phyloP scores from a whole-genome alignment of 805 yeast genomes.

The Kluyveromyces wickerhamii region DNA sequence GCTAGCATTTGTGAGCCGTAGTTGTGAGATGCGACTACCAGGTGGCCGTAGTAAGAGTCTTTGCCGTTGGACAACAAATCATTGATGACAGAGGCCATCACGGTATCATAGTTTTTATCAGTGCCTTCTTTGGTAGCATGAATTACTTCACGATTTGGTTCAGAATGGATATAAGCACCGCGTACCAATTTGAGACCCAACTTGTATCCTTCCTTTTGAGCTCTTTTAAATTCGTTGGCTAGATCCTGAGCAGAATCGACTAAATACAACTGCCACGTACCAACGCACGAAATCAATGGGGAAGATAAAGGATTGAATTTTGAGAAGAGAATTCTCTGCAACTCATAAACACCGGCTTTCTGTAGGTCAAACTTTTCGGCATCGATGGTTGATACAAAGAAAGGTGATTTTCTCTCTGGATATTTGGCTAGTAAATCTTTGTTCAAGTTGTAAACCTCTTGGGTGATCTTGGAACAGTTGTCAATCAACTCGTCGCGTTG shows the following conservation, averaged over 20 bases:
- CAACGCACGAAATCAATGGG: constrained; percentile 61
- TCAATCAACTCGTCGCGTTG: constrained; percentile 51
- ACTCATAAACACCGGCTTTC: constrained; percentile 74
- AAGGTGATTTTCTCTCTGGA: constrained; percentile 63
- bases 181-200: constrained; percentile 85
- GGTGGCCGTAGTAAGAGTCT: constrained; percentile 54
- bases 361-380: constrained; percentile 89
- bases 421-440: constrained; percentile 37
- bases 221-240: constrained; percentile 54
- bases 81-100: constrained; percentile 54
- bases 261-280: constrained; percentile 90
- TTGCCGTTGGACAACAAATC: constrained; percentile 41
- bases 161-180: constrained; percentile 93
- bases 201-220: constrained; percentile 53
- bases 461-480: constrained; percentile 58
- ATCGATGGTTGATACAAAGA: constrained; percentile 73
- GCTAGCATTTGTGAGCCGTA: constrained; percentile 67
- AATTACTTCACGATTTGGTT: constrained; percentile 64
- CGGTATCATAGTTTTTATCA: constrained; percentile 68
- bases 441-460: constrained; percentile 48
- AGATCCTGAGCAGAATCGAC: constrained; percentile 60
- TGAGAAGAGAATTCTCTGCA: constrained; percentile 73
- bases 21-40: constrained; percentile 90
- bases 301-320: constrained; percentile 55
- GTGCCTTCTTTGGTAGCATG: constrained; percentile 72